Conservation (phyloP, 2,329 filamentous ascomycete species). For the Fusarium napiforme region DNA sequence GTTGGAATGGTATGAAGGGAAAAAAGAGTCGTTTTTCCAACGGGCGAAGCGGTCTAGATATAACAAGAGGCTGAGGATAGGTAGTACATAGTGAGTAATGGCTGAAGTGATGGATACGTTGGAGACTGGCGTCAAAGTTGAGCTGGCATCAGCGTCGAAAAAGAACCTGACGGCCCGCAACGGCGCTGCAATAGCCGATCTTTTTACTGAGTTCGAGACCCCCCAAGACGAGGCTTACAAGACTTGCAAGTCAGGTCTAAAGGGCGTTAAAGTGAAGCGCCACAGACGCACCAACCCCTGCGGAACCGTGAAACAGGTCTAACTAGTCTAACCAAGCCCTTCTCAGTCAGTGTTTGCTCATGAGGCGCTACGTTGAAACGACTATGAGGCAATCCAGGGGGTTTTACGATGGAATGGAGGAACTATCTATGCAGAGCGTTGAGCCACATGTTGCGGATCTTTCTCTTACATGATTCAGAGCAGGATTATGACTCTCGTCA, state of each 20-base stretch:
- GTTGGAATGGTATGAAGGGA: slow-evolving; percentile 2
- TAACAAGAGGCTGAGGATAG: slow-evolving; percentile 9
- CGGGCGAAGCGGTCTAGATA: slow-evolving; percentile 21
- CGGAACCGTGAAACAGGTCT: slow-evolving; percentile 2
- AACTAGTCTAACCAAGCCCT: neutral
- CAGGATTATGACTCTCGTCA: slow-evolving; percentile 3
- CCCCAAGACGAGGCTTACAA: neutral
- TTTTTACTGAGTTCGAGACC: slow-evolving; percentile 32
- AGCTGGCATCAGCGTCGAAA: neutral
- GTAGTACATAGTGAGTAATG: neutral
- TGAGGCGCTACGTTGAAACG: slow-evolving; percentile 24
- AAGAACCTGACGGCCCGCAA: slow-evolving; percentile 17
- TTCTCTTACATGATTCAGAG: slow-evolving; percentile 13
- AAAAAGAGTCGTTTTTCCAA: neutral
- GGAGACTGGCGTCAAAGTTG: slow-evolving; percentile 27
- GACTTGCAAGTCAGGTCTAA: neutral
- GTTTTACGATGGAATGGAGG: slow-evolving; percentile 9
- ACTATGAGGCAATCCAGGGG: slow-evolving; percentile 7
- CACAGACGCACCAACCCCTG: slow-evolving; percentile 12
- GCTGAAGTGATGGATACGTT: slow-evolving; percentile 20
- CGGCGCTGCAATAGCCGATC: slow-evolving; percentile 30
- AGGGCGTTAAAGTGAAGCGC: slow-evolving; percentile 33
- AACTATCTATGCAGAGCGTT: slow-evolving; percentile 23
- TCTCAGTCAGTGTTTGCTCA: neutral
- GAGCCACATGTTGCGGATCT: slow-evolving; percentile 25